phyloP scores from a whole-genome alignment of 1,284 basidiomycete species.

The Xerocomus minutiporus region DNA sequence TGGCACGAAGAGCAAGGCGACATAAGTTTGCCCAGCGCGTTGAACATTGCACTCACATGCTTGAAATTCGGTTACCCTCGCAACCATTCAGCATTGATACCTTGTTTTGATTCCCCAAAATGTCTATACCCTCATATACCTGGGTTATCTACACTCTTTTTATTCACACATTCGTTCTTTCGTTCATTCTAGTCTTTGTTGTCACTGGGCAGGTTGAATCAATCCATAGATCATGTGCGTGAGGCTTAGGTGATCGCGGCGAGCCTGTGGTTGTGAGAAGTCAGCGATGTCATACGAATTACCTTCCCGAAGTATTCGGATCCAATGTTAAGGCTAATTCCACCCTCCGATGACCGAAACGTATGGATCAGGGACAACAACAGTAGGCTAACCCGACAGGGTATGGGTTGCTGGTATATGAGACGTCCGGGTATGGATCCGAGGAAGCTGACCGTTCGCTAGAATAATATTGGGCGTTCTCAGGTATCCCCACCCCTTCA shows the following conservation, averaged over 20 bases:
- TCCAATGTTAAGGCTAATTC: no score
- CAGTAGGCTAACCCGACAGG: no score
- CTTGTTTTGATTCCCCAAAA: neutral
- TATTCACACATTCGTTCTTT: neutral
- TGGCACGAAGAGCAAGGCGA: slow-evolving; percentile 3
- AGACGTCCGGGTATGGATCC: no score
- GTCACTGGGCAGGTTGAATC: neutral
- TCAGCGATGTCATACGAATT: no score
- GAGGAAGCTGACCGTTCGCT: no score
- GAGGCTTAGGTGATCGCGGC: neutral
- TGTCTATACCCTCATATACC: neutral
- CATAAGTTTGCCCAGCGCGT: neutral
- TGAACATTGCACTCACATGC: no score
- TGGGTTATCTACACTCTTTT: neutral
- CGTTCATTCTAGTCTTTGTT: neutral
- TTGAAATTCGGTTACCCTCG: no score
- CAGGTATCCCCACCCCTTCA: neutral
- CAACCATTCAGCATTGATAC: neutral
- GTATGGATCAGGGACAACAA: no score
- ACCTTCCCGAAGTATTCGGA: no score
- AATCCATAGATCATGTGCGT: neutral
- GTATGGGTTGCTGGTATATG: no score
- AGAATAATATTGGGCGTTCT: neutral
- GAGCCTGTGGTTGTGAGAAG: no score
- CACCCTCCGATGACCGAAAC: no score